Conservation (phyloP, 192 early-diverging fungal genomes). For the Coemansia sp. region DNA sequence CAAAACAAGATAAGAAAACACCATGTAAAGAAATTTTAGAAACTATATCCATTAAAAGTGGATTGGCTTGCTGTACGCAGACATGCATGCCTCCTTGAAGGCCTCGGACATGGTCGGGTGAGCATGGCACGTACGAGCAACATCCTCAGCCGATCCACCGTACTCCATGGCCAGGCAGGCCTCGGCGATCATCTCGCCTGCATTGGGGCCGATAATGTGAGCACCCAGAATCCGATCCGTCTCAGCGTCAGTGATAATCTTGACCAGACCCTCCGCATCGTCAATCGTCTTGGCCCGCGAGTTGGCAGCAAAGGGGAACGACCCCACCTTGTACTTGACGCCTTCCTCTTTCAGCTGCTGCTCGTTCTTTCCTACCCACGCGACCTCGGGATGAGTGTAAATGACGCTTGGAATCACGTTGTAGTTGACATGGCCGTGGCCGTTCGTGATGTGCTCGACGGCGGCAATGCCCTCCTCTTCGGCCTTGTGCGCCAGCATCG, state of each 20-base stretch:
- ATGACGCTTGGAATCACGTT: constrained; percentile 96
- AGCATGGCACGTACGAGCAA: constrained; percentile 96
- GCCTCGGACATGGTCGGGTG: constrained; percentile 97
- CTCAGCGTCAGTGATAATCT: constrained; percentile 94
- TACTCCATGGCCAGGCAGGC: constrained; percentile 97
- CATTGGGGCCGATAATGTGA: constrained; percentile 98
- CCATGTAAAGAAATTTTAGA: background rate
- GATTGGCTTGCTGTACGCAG: constrained; percentile 79
- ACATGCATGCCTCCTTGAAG: constrained; percentile 97
- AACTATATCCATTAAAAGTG: constrained; percentile 59
- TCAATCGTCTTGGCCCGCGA: constrained; percentile 96
- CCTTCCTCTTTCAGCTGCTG: constrained; percentile 86
- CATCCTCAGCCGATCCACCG: constrained; percentile 95
- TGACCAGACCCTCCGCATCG: constrained; percentile 91
- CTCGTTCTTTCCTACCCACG: constrained; percentile 98
- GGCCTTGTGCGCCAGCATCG: constrained; percentile 99
- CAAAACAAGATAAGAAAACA: background rate
- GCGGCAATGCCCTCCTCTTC: constrained; percentile 99
- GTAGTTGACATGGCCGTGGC: constrained; percentile 99
- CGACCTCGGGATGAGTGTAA: constrained; percentile 98
- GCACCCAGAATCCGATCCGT: constrained; percentile 95
- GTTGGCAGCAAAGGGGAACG: constrained; percentile 96
- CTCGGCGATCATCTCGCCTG: constrained; percentile 99
- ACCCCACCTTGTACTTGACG: constrained; percentile 84
- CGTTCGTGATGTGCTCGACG: constrained; percentile 86